These are phyloP conservation scores for Acer negundo DNA, from an alignment of 345 rosid genomes.

Conservation along the genomic window DNA sequence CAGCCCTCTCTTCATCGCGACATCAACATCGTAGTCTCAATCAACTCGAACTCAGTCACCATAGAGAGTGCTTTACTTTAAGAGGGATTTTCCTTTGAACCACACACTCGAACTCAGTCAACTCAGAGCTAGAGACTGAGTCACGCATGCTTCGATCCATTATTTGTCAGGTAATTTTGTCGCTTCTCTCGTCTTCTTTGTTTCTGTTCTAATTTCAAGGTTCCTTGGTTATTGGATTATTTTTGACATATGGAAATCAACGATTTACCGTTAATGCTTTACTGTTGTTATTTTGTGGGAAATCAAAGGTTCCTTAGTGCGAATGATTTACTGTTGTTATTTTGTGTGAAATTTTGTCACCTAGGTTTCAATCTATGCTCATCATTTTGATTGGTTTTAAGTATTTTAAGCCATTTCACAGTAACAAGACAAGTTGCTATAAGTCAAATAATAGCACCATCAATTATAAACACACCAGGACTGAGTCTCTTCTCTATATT, in stretches of 20 bases:
- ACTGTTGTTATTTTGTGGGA: constrained; percentile 4
- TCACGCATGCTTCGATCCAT: constrained; percentile 84
- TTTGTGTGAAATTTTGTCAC: no score
- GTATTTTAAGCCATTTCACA: neutral
- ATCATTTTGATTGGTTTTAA: neutral
- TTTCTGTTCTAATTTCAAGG: neutral
- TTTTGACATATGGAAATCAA: neutral
- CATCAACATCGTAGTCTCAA: no score
- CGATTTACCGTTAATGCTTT: neutral
- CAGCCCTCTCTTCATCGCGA: no score
- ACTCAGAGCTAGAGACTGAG: constrained; percentile 66
- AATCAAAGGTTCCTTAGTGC: no score
- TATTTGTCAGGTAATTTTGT: constrained; percentile 64
- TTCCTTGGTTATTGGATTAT: constrained; percentile 17
- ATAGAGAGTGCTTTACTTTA: no score
- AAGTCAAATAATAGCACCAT: constrained; percentile 20
- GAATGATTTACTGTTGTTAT: no score
- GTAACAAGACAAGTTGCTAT: constrained; percentile 25
- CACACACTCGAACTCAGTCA: constrained; percentile 49
- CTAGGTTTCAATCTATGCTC: neutral
- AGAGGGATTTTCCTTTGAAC: constrained; percentile 68
- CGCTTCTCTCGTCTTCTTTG: neutral
- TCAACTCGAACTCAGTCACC: no score
- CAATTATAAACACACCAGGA: constrained; percentile 5
- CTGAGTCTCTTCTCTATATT: constrained; percentile 6